Evolutionary conservation across 495 filamentous ascomycete species (phyloP).

Genomic region (Haplographium delicatum): DNA sequence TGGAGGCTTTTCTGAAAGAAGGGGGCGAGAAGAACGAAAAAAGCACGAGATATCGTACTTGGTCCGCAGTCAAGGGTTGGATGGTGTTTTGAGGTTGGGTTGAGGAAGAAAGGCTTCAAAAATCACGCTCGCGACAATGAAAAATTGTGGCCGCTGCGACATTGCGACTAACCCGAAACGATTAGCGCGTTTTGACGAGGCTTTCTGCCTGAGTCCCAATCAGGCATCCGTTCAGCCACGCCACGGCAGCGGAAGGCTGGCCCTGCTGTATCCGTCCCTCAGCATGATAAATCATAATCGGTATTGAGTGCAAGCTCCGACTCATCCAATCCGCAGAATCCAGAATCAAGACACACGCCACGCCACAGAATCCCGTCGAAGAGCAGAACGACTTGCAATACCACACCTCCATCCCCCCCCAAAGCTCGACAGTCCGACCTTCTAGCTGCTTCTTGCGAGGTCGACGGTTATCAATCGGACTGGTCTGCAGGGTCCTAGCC

Average conservation of each 20-base stretch:
- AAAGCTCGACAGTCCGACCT: not conserved
- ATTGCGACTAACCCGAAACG: constrained; percentile 3
- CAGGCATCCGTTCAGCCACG: too few species aligned
- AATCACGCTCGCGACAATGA: constrained; percentile 11
- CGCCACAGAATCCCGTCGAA: constrained; percentile 13
- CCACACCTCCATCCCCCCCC: not conserved
- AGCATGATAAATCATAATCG: constrained; percentile 5
- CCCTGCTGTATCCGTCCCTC: not conserved
- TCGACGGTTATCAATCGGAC: not conserved
- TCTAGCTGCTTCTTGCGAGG: not conserved
- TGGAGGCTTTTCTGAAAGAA: constrained; percentile 44
- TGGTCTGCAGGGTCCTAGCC: not conserved
- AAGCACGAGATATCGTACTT: constrained; percentile 31
- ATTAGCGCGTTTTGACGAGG: not conserved
- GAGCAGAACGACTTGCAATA: not conserved
- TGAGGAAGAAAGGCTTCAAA: constrained; percentile 19
- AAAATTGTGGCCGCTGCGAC: constrained; percentile 1
- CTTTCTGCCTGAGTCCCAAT: constrained; percentile 3
- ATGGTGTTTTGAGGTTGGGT: constrained; percentile 19
- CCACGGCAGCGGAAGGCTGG: not conserved
- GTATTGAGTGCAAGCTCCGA: too few species aligned
- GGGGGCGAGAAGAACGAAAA: constrained; percentile 37
- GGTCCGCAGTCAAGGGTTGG: constrained; percentile 18
- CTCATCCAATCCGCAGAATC: not conserved
- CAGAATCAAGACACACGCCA: not conserved